phyloP scores from a whole-genome alignment of 805 yeast genomes.

The Cyberlindnera nakhonratchasimensis region DNA sequence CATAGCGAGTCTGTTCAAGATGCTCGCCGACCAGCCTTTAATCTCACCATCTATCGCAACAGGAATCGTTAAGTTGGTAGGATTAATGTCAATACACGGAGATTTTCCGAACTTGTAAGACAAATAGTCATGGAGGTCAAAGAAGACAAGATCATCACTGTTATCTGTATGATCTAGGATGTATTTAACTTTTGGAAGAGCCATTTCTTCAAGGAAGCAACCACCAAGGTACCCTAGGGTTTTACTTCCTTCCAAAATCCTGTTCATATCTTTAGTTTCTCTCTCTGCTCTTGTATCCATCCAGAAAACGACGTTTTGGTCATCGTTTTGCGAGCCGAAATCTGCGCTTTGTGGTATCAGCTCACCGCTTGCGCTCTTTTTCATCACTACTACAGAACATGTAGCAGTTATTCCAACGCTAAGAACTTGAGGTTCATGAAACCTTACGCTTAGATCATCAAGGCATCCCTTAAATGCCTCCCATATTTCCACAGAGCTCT shows the following conservation, averaged over 20 bases:
- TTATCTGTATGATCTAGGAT: slow-evolving; percentile 29
- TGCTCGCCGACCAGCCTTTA: slow-evolving; percentile 45
- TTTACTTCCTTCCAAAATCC: slow-evolving; percentile 13
- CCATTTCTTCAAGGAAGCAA: slow-evolving; percentile 53
- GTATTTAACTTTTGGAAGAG: slow-evolving; percentile 47
- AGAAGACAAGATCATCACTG: slow-evolving; percentile 34
- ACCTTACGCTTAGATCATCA: neutral
- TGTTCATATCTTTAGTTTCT: slow-evolving; percentile 31
- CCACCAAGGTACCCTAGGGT: slow-evolving; percentile 38
- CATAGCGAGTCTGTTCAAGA: slow-evolving; percentile 28
- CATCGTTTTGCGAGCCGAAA: slow-evolving; percentile 20
- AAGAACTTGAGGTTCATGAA: neutral
- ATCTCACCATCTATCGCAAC: slow-evolving; percentile 56
- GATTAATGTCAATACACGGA: slow-evolving; percentile 6
- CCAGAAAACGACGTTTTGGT: slow-evolving; percentile 51
- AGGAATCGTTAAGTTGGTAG: slow-evolving; percentile 10
- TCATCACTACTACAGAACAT: slow-evolving; percentile 52
- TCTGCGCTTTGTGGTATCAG: slow-evolving; percentile 35
- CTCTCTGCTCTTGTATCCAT: slow-evolving; percentile 48
- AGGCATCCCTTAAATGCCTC: slow-evolving; percentile 30
- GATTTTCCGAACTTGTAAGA: slow-evolving; percentile 29
- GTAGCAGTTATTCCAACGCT: slow-evolving; percentile 49
- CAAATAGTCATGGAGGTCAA: slow-evolving; percentile 50
- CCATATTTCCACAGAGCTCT: slow-evolving; percentile 40
- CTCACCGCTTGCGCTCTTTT: slow-evolving; percentile 11